Evolutionary conservation across 306 rosid genomes (phyloP).

Genomic region (Vicia sativa): DNA sequence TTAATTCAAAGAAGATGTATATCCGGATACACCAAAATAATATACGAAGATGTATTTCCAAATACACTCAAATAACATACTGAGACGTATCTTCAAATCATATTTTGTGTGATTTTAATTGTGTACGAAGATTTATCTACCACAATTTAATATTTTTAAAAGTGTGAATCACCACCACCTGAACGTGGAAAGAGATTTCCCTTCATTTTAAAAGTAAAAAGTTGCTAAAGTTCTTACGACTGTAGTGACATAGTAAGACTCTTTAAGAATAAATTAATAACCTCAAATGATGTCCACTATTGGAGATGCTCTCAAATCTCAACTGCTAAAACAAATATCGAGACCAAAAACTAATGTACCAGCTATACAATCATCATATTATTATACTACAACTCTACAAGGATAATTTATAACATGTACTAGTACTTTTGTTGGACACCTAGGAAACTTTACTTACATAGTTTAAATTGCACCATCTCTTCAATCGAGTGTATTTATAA

Average conservation of each 20-base stretch:
- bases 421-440: slow-evolving; percentile 39
- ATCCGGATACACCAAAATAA: too few relatives aligned
- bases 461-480: slow-evolving; percentile 39
- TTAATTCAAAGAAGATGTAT: too few relatives aligned
- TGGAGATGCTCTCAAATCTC: background rate
- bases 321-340: background rate
- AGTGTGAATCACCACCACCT: too few relatives aligned
- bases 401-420: slow-evolving; percentile 29
- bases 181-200: too few relatives aligned
- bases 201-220: background rate
- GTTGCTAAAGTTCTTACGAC: background rate
- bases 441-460: slow-evolving; percentile 34
- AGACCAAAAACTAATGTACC: slow-evolving; percentile 15
- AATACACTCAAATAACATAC: too few relatives aligned
- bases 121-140: too few relatives aligned
- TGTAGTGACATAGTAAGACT: background rate
- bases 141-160: too few relatives aligned
- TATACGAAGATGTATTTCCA: too few relatives aligned
- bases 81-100: too few relatives aligned
- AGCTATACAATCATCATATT: slow-evolving; percentile 26
- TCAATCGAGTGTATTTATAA: slow-evolving; percentile 39
- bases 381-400: slow-evolving; percentile 6
- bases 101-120: too few relatives aligned
- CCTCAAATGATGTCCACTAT: background rate
- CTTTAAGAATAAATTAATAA: background rate